Evolutionary conservation across 78 protist genomes (phyloP).

Genomic region (Dictyostelium brefeldianum): DNA sequence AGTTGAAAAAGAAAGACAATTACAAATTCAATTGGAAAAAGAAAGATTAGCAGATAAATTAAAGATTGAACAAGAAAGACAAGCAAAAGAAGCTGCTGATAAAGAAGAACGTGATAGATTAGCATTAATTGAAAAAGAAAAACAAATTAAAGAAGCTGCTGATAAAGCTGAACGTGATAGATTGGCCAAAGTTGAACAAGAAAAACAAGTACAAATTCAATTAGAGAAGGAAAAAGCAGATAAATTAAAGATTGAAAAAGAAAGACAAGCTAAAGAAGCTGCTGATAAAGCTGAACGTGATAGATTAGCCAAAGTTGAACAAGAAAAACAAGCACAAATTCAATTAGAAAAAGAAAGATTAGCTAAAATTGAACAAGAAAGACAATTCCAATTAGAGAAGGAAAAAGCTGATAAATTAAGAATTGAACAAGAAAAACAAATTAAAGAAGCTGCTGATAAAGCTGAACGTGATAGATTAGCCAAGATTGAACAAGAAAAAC

Average conservation of each 20-base stretch:
- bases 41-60: slow-evolving; percentile 6
- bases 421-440: not conserved
- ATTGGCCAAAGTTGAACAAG: not conserved
- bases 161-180: not conserved
- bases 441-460: not conserved
- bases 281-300: slow-evolving; percentile 4
- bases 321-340: too few species aligned
- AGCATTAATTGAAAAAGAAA: not conserved
- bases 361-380: not conserved
- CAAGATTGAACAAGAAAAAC: too few species aligned
- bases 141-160: not conserved
- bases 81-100: not conserved
- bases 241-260: slow-evolving; percentile 2
- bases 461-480: not conserved
- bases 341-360: slow-evolving; percentile 27
- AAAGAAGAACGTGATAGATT: not conserved
- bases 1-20: not conserved
- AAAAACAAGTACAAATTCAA: too few species aligned
- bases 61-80: not conserved
- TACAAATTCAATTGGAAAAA: too few species aligned
- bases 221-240: not conserved
- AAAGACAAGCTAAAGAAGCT: not conserved
- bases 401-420: not conserved
- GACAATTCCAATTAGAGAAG: not conserved
- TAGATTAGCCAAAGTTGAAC: not conserved